Base-by-base conservation (phyloP, 2,329 filamentous ascomycete genomes). In the Penicillium sp. region DNA sequence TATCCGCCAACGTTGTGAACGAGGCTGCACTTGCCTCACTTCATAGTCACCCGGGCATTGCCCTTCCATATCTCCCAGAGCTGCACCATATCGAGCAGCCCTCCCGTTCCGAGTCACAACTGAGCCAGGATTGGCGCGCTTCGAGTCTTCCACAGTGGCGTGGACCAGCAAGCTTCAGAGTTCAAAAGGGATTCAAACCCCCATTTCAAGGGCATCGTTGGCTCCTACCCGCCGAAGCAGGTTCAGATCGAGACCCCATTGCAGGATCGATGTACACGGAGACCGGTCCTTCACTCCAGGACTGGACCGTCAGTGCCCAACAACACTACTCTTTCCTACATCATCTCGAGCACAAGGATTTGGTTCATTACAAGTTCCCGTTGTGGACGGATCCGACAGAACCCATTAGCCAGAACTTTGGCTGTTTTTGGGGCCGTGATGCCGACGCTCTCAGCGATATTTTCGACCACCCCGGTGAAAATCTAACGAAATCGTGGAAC, bases 1-100 rank as follows among this genome's bases (percentile, higher is more conserved):
- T 83, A 13, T 80, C 79, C 2, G 80, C 80, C 44, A 83, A 84
- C 55, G 72, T 84, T 20, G 69, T 83, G 56, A 84, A 84, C 54
- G 78, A 81, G 44, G 80, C 79, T 13, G 72, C 79, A 10, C 76
- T 82, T 28, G 74, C 75, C 44, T 77, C 78, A 69, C 70, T 83
- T 16, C 81, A 84, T 57, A 78, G 76, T 60, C 80, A 81, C 50
- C 70, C 79, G 8, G 79, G 78, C 5, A 76, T 77, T 16, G 73
- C 81, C 18, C 71, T 78, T 44, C 77, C 81, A 3, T 83, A 82
- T 62, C 72, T 81, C 18, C 80, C 81, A 3, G 81, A 82, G 44
- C 30, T 69, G 20, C 42, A 55, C 22, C 51, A 53, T 5, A 46
- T 50, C 38, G 50, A 55, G n/a, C 61, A 62, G 31, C 48, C 60